phyloP scores from a whole-genome alignment of 2,329 filamentous ascomycete genomes.

The Dothistroma pini region DNA sequence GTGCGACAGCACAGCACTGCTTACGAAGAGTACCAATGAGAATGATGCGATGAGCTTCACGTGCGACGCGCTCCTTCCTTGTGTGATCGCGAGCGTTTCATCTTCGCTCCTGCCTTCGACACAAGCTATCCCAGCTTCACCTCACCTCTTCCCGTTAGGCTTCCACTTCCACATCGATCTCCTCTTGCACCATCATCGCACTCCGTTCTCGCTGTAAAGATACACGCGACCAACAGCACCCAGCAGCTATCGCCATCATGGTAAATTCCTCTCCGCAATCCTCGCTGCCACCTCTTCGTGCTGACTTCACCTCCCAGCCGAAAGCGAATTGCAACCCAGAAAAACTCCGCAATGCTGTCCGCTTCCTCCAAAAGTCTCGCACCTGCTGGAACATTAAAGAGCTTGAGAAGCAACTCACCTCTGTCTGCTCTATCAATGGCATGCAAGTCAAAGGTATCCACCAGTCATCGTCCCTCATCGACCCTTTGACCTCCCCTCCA shows the following conservation, averaged over 20 bases:
- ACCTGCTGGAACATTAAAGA: constrained; percentile 65
- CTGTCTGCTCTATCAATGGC: constrained; percentile 59
- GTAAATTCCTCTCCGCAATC: constrained; percentile 1
- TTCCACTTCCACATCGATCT: not conserved
- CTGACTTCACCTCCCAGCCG: constrained; percentile 33
- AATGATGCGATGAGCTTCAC: not conserved
- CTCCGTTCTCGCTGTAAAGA: not conserved
- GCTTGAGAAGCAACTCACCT: constrained; percentile 61
- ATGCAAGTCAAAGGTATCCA: constrained; percentile 49
- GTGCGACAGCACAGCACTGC: not conserved
- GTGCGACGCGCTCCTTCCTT: constrained; percentile 2
- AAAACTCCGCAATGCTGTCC: constrained; percentile 57
- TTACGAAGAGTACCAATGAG: not conserved
- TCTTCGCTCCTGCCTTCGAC: constrained; percentile 2
- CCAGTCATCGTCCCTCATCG: not conserved
- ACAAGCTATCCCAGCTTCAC: constrained; percentile 1
- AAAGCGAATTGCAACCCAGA: constrained; percentile 57
- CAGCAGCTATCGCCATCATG: constrained; percentile 9
- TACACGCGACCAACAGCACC: not conserved
- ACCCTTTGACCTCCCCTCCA: not conserved
- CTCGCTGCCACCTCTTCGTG: not conserved
- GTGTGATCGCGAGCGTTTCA: not conserved
- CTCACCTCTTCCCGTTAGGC: not conserved
- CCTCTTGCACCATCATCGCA: not conserved
- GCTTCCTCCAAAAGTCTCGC: constrained; percentile 57